A percentile compares a stretch with the other conserved stretches of the same genome.
These are phyloP conservation scores for Taphrina confusa DNA, from an alignment of 1,139 yeast genomes.

Conservation along the genomic window DNA sequence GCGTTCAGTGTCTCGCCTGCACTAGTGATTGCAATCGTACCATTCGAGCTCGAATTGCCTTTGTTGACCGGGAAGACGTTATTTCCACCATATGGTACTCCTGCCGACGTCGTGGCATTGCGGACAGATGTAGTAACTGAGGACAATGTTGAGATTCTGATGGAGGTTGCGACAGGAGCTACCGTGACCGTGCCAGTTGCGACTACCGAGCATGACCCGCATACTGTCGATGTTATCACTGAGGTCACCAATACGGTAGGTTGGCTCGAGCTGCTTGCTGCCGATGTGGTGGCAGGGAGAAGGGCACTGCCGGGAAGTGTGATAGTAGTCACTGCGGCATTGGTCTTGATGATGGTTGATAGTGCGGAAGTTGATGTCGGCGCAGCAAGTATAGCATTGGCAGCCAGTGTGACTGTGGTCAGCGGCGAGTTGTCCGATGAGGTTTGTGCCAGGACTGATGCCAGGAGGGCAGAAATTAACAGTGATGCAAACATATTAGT, in stretches of 20 bases:
- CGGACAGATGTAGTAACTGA: constrained; percentile 6
- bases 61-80: constrained; percentile 10
- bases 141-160: constrained; percentile 4
- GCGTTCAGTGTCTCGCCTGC: background rate
- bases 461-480: constrained; percentile 18
- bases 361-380: constrained; percentile 9
- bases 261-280: constrained; percentile 8
- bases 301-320: constrained; percentile 5
- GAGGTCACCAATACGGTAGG: constrained; percentile 7
- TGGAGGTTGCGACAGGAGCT: constrained; percentile 15
- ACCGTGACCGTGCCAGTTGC: constrained; percentile 6
- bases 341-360: constrained; percentile 16
- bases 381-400: constrained; percentile 14
- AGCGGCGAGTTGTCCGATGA: constrained; percentile 10
- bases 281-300: background rate
- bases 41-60: background rate
- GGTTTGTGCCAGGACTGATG: constrained; percentile 14
- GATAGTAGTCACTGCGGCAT: constrained; percentile 19
- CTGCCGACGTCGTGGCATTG: constrained; percentile 4
- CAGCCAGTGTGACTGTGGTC: constrained; percentile 23
- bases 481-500: constrained; percentile 26
- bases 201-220: constrained; percentile 2
- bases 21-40: constrained; percentile 3
- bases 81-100: constrained; percentile 6
- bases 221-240: constrained; percentile 12